A percentile compares a stretch with the other conserved stretches of the same genome.
Evolutionary conservation across 2,329 filamentous ascomycete genomes (phyloP).

Genomic region (Orbilia quercus): DNA sequence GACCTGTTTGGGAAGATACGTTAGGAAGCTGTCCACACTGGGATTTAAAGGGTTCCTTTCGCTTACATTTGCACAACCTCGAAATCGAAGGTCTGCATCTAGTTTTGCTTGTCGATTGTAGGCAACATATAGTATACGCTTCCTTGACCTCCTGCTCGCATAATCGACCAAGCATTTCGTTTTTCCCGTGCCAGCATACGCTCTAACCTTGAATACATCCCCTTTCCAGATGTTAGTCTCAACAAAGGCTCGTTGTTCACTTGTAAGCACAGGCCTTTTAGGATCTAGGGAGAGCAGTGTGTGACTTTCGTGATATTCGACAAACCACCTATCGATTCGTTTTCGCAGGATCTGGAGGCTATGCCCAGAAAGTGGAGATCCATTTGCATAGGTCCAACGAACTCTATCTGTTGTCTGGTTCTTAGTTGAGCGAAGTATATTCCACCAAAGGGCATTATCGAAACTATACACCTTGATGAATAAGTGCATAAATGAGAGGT

Average conservation of each 20-base stretch:
- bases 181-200: constrained; percentile 59
- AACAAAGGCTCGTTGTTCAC: constrained; percentile 57
- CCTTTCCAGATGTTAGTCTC: constrained; percentile 52
- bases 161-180: constrained; percentile 59
- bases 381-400: constrained; percentile 48
- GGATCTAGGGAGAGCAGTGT: neutral
- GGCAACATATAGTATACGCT: constrained; percentile 47
- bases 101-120: constrained; percentile 47
- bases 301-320: constrained; percentile 4
- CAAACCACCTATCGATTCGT: constrained; percentile 40
- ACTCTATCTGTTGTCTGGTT: constrained; percentile 15
- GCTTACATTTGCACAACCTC: constrained; percentile 37
- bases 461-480: constrained; percentile 55
- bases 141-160: constrained; percentile 40
- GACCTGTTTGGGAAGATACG: constrained; percentile 26
- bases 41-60: neutral
- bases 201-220: constrained; percentile 58
- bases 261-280: constrained; percentile 39
- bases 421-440: constrained; percentile 14
- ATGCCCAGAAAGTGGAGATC: constrained; percentile 37
- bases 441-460: constrained; percentile 19
- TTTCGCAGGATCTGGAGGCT: constrained; percentile 22
- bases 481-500: constrained; percentile 57
- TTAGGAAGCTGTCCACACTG: neutral
- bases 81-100: constrained; percentile 46